These are phyloP conservation scores for Kalanchoe fedtschenkoi DNA, from an alignment of 164 flowering plant genomes.

Conservation along the genomic window DNA sequence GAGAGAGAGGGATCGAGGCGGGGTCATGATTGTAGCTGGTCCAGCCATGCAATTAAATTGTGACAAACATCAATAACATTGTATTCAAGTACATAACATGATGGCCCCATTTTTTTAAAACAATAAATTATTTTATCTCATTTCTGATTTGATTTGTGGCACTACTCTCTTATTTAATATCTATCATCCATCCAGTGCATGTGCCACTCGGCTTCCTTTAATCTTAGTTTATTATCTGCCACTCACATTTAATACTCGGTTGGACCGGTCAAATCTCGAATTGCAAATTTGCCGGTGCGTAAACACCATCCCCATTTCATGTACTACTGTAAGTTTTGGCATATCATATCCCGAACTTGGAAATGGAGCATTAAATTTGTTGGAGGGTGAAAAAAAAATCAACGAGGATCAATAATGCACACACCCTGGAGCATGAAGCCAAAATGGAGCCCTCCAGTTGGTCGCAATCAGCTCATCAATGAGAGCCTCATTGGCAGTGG, in stretches of 20 bases:
- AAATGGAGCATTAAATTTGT: too few species aligned
- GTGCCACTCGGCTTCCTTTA: not conserved
- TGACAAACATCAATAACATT: constrained; percentile 4
- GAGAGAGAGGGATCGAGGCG: not conserved
- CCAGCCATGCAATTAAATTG: constrained; percentile 1
- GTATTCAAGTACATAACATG: not conserved
- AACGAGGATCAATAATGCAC: not conserved
- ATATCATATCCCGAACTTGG: too few species aligned
- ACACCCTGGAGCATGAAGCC: not conserved
- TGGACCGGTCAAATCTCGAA: not conserved
- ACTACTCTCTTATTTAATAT: not conserved
- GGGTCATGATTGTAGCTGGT: constrained; percentile 2
- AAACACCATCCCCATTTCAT: not conserved
- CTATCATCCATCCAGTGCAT: not conserved
- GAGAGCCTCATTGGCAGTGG: not conserved
- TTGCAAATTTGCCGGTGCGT: not conserved
- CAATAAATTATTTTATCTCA: too few species aligned
- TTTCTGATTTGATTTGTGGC: not conserved
- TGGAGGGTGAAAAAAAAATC: too few species aligned
- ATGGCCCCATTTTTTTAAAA: not conserved
- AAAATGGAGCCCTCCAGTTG: constrained; percentile 2
- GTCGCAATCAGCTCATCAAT: constrained; percentile 5
- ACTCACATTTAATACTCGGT: not conserved
- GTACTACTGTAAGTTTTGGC: too few species aligned
- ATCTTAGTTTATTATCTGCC: constrained; percentile 3